A percentile compares a stretch with the other conserved stretches of the same genome.
These are phyloP conservation scores for Mycena indigotica DNA, from an alignment of 768 basidiomycete genomes.

Conservation along the genomic window DNA sequence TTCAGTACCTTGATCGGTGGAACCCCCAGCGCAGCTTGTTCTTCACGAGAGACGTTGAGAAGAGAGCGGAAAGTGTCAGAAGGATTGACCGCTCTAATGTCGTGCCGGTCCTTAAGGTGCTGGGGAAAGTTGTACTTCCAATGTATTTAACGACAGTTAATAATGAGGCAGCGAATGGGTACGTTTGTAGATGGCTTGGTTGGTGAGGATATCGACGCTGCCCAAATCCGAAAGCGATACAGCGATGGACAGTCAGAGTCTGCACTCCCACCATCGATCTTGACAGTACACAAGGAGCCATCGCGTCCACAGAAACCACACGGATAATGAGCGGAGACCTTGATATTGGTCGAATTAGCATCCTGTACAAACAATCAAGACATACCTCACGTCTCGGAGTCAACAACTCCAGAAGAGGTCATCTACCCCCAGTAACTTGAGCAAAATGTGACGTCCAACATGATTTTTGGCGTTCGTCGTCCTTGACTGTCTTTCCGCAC, in stretches of 20 bases:
- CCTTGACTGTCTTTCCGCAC: conserved; percentile 10
- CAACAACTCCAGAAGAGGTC: no score
- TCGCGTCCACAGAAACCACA: conserved; percentile 31
- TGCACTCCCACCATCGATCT: conserved; percentile 26
- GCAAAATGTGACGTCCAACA: conserved; percentile 23
- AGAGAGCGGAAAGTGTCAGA: neutral
- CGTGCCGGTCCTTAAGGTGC: conserved; percentile 29
- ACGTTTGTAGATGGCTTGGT: conserved; percentile 31
- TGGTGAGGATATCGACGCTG: conserved; percentile 18
- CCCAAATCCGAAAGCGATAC: conserved; percentile 20
- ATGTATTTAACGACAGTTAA: conserved; percentile 19
- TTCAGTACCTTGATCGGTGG: neutral
- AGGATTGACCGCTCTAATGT: conserved; percentile 8
- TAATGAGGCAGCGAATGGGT: conserved; percentile 27
- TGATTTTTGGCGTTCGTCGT: conserved; percentile 23
- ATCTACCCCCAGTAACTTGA: conserved; percentile 1
- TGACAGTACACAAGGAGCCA: conserved; percentile 2
- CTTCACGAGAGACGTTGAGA: neutral
- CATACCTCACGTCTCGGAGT: neutral
- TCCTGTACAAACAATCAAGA: neutral
- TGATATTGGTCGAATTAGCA: neutral
- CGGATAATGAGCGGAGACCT: conserved; percentile 24
- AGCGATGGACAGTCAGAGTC: conserved; percentile 14
- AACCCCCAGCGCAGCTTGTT: neutral
- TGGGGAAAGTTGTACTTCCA: conserved; percentile 34